These are phyloP conservation scores for Fistulifera pelliculosa DNA, from an alignment of 108 stramenopile species.

Conservation along the genomic window DNA sequence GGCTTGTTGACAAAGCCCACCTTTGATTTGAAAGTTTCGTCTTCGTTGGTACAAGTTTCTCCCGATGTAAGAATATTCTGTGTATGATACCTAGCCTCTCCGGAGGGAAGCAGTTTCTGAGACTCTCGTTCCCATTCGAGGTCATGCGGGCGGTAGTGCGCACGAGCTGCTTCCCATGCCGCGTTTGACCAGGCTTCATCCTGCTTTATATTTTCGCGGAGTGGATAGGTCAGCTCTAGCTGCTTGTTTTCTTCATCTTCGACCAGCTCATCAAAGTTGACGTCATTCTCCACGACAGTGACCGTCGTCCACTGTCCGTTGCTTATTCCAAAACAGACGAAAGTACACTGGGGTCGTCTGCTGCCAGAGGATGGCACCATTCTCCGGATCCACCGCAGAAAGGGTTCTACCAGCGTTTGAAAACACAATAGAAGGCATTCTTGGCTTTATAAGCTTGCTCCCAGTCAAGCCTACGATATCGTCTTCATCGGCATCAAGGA, in stretches of 20 bases:
- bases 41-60: not conserved
- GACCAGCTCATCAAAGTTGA: constrained; percentile 1
- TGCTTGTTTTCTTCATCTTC: not conserved
- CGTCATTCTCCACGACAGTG: constrained; percentile 29
- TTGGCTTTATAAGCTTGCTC: not conserved
- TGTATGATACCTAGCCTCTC: too few relatives aligned
- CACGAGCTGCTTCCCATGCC: not conserved
- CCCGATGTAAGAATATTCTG: not conserved
- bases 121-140: not conserved
- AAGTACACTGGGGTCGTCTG: constrained; percentile 45
- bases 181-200: not conserved
- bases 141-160: constrained; percentile 2
- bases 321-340: constrained; percentile 70
- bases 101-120: not conserved
- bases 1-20: not conserved
- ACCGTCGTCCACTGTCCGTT: constrained; percentile 49
- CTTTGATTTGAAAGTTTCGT: not conserved
- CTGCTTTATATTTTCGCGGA: not conserved
- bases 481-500: constrained; percentile 6
- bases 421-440: constrained; percentile 54
- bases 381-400: constrained; percentile 34
- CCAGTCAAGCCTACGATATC: not conserved
- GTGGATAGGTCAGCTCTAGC: not conserved
- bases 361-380: constrained; percentile 36
- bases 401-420: constrained; percentile 58